Evolutionary conservation across 352 stramenopile species (phyloP), one percentile per base, ranked within the genome.

Genomic region (Phytophthora fragariaefolia): DNA sequence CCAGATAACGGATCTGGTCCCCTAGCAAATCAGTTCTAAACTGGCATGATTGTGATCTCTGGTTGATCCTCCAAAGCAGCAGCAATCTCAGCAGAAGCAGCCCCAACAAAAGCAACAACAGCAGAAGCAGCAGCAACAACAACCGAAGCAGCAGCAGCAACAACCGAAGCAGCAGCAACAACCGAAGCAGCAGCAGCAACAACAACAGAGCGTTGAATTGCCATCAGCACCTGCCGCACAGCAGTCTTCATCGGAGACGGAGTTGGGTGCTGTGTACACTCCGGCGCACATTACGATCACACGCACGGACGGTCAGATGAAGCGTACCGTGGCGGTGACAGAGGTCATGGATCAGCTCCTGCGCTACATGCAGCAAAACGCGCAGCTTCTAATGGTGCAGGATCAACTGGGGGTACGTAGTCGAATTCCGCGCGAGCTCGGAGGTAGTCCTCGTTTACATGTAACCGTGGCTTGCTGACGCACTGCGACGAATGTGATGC

Each of bases 291-390:
- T 94, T 40, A 91, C 72, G 18, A 89, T 94, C 42, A 94, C 83
- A 5, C 78, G 83, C 38, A 77, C 76, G 53, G 83, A 94, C 34
- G 83, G 83, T 15, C 83, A 93, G 71, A 79, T 90, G 71, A 90
- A 82, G 57, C 77, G 85, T n/a, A 82, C 81, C 27, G 80, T 92
- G 46, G 78, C 81, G 2, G 86, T 94, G 30, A 84, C 79, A 9
- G 83, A 92, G 34, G 84, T 92, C 64, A 94, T 94, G 86, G 84
- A 92, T 57, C 84, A 94, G 58, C 63, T 94, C 28, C 65, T 91
- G 49, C 65, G 68, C 34, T 92, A 86, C 57, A 83, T 82, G 45
- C 78, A 92, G 56, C 77, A 89, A 36, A 93, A 91, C 72, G 57
- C 72, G 53, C 81, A 90, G 59, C 76, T 88, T 18, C 72, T 85